Evolutionary conservation across 306 rosid genomes (phyloP).

Genomic region (Begonia loranthoides): DNA sequence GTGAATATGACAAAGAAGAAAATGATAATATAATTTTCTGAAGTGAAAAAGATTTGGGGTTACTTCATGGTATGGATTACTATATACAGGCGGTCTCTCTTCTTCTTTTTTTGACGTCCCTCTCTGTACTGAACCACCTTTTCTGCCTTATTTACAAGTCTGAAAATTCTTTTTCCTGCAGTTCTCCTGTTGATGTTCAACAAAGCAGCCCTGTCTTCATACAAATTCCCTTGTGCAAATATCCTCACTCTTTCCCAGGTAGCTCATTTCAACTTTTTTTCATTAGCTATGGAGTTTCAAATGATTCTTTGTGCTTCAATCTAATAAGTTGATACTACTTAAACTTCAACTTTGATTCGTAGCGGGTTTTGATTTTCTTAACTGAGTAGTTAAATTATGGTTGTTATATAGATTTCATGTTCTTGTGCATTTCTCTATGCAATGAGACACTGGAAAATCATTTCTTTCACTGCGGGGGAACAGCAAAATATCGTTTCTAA

Average conservation of each 20-base stretch:
- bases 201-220: constrained; percentile 93
- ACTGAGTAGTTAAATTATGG: not conserved
- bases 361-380: too few relatives aligned
- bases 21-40: too few relatives aligned
- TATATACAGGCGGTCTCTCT: too few relatives aligned
- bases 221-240: constrained; percentile 65
- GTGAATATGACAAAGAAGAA: too few relatives aligned
- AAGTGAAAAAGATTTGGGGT: too few relatives aligned
- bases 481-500: constrained; percentile 32
- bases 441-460: constrained; percentile 55
- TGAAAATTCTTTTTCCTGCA: constrained; percentile 13
- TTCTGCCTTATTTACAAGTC: too few relatives aligned
- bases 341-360: too few relatives aligned
- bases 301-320: not conserved
- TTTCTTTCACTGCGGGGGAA: constrained; percentile 55
- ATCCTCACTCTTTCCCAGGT: constrained; percentile 94
- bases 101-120: too few relatives aligned
- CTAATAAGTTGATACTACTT: too few relatives aligned
- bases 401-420: constrained; percentile 53
- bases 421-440: constrained; percentile 63
- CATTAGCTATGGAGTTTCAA: too few relatives aligned
- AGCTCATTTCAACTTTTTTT: not conserved
- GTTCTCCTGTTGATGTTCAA: constrained; percentile 87
- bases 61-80: too few relatives aligned
- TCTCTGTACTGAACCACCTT: too few relatives aligned